Base-by-base conservation (phyloP, 768 basidiomycete species). In the Tylopilus vinaceipallidus region DNA sequence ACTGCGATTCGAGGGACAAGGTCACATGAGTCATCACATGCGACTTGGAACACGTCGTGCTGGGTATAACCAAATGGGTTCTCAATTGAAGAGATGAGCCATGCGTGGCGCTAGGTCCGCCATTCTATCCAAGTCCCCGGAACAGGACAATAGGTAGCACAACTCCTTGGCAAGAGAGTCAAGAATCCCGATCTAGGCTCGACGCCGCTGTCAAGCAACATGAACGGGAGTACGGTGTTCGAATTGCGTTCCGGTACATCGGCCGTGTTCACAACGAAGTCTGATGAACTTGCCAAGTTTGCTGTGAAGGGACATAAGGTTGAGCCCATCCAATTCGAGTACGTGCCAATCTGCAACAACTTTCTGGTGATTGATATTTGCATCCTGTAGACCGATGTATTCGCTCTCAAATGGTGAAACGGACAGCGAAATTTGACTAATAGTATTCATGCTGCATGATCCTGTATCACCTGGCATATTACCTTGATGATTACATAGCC, bases 1-100 rank as follows among this genome's bases (percentile, higher is more conserved):
- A 58, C 26, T 1, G 1, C 4, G 26, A 42, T 20, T 40, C 44
- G 27, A 32, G 24, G 2, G 20, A 14, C 12, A 54, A 42, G 35
- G 29, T 38, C 3, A 49, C 53, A 10, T 54, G 50, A 47, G 54
- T 67, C 37, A 50, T 72, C 51, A 61, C 63, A 10, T 61, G 66
- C 5, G 69, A 72, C 52, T 71, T 69, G 2, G 69, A 70, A 47
- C 71, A 71, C 36, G 68, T 72, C 16, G 63, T 66, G 29, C 61
- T 58, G 34, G 71, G 68, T 3, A 68, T 71, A 41, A 68, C 70
- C 1, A 62, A 73, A 50, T 71, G 67, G 68, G 53, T 68, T 40
- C 68, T 63, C 3, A n/a, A 26, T 26, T 73, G 68, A 69, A 64
- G n/a, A 65, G 61, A 68, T 65, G 16, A 40, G 42, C 22, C 16